A percentile compares a stretch with the other conserved stretches of the same genome.
These are phyloP conservation scores for Margaritispora aquatica DNA, from an alignment of 495 filamentous ascomycete genomes.

Conservation along the genomic window DNA sequence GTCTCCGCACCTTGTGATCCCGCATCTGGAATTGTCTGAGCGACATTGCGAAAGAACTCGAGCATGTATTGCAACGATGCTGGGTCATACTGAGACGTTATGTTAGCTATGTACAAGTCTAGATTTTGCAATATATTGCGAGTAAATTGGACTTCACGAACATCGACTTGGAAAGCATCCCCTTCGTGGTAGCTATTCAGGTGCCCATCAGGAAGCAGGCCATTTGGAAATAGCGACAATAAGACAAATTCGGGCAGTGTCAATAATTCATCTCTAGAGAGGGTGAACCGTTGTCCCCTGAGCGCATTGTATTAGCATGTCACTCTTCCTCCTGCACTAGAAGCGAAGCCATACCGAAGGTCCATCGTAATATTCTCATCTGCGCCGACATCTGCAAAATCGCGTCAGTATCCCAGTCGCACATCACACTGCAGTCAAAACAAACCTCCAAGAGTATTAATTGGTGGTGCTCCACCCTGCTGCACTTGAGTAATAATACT, in stretches of 20 bases:
- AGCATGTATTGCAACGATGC: conserved; percentile 97
- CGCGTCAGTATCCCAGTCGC: conserved; percentile 7
- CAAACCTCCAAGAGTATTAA: conserved; percentile 84
- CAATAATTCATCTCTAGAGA: conserved; percentile 90
- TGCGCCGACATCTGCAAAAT: conserved; percentile 64
- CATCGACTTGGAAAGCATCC: conserved; percentile 94
- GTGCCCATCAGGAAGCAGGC: conserved; percentile 93
- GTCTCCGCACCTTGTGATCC: conserved; percentile 52
- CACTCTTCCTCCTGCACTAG: neutral
- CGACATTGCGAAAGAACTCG: conserved; percentile 95
- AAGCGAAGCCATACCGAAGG: conserved; percentile 59
- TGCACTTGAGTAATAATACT: conserved; percentile 99
- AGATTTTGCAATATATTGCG: conserved; percentile 39
- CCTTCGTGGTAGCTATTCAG: conserved; percentile 86
- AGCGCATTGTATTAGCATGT: conserved; percentile 26
- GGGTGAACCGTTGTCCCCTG: conserved; percentile 86
- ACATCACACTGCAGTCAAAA: neutral
- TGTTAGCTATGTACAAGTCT: conserved; percentile 52
- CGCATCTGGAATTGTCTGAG: conserved; percentile 82
- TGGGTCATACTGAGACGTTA: conserved; percentile 78
- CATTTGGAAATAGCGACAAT: conserved; percentile 97
- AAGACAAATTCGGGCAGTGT: conserved; percentile 96
- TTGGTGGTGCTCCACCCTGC: conserved; percentile 76
- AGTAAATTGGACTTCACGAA: conserved; percentile 37
- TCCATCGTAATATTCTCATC: conserved; percentile 97